Conservation (phyloP, 805 yeast species). For the Metschnikowia cubensis region DNA sequence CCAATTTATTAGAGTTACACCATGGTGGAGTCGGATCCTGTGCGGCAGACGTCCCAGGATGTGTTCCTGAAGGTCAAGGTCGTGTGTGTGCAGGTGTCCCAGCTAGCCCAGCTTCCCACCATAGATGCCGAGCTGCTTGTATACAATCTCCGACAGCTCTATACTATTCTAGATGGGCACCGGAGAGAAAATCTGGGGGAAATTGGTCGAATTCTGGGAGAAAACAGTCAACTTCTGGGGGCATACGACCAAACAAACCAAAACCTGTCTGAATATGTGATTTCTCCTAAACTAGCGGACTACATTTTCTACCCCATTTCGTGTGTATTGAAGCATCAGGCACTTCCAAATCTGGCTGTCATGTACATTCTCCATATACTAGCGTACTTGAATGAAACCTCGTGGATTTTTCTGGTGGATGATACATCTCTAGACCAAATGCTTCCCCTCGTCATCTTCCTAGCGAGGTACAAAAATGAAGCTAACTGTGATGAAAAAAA, state of each 20-base stretch:
- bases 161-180: constrained; percentile 16
- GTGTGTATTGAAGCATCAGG: constrained; percentile 26
- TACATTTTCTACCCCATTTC: constrained; percentile 40
- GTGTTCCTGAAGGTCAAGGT: constrained; percentile 31
- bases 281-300: constrained; percentile 35
- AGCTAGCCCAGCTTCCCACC: constrained; percentile 17
- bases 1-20: background rate
- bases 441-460: constrained; percentile 27
- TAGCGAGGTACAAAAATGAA: constrained; percentile 13
- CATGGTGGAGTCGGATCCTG: constrained; percentile 10
- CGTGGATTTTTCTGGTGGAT: constrained; percentile 29
- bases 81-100: constrained; percentile 27
- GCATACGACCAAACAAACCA: too few species aligned
- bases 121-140: constrained; percentile 9
- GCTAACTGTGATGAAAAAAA: background rate
- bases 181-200: background rate
- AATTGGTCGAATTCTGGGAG: too few species aligned
- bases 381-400: constrained; percentile 24
- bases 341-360: constrained; percentile 19
- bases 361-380: constrained; percentile 26
- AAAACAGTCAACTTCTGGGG: too few species aligned
- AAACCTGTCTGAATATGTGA: constrained; percentile 14
- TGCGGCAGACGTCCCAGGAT: constrained; percentile 21
- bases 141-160: constrained; percentile 9
- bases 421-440: constrained; percentile 31